Percentiles rank a stretch among this genome's conserved stretches.
Evolutionary conservation across 2,329 filamentous ascomycete species (phyloP).

Genomic region (Sporothrix humicola): DNA sequence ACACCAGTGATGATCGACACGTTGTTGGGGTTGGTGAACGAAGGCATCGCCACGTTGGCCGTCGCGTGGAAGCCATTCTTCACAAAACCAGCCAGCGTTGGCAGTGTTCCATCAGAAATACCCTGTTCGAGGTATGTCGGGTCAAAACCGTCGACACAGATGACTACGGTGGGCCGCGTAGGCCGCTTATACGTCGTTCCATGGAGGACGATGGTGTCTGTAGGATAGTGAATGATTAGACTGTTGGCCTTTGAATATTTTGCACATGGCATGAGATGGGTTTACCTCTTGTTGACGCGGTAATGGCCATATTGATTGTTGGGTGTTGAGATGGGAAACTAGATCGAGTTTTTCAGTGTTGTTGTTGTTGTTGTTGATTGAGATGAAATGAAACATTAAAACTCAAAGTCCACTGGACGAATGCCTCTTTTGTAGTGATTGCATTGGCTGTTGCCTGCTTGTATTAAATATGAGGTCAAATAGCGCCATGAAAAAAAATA

Average conservation of each 20-base stretch:
- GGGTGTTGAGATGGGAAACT: not conserved
- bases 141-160: slow-evolving; percentile 54
- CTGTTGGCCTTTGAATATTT: not conserved
- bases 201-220: slow-evolving; percentile 16
- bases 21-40: slow-evolving; percentile 54
- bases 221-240: not conserved
- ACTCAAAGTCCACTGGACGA: not conserved
- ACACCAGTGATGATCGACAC: slow-evolving; percentile 53
- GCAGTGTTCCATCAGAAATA: slow-evolving; percentile 45
- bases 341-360: too few relatives aligned
- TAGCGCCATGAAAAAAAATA: too few relatives aligned
- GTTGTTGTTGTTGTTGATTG: not conserved
- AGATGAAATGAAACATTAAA: not conserved
- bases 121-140: slow-evolving; percentile 49
- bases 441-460: too few relatives aligned
- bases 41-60: slow-evolving; percentile 50
- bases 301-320: not conserved
- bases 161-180: slow-evolving; percentile 46
- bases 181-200: slow-evolving; percentile 23
- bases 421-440: slow-evolving; percentile 13
- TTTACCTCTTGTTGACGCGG: not conserved
- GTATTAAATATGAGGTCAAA: too few relatives aligned
- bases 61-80: slow-evolving; percentile 48
- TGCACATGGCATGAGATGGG: not conserved
- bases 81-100: slow-evolving; percentile 44